phyloP scores from a whole-genome alignment of 1,139 yeast species.

The Pichia sp. region DNA sequence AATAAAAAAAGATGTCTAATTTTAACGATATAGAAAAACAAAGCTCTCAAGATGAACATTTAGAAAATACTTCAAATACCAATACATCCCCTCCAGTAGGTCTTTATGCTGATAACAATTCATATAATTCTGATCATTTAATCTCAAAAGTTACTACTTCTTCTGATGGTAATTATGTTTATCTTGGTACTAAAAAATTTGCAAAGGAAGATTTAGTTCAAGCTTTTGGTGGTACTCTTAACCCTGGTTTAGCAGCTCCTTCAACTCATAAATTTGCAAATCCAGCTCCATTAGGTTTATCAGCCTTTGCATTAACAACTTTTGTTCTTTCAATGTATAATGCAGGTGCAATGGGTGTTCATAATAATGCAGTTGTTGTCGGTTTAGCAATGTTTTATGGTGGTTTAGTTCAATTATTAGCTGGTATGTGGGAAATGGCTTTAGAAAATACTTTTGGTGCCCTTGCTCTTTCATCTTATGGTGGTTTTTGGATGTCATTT shows the following conservation, averaged over 20 bases:
- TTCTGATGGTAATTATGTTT: constrained; percentile 48
- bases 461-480: constrained; percentile 71
- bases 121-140: constrained; percentile 9
- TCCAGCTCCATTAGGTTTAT: constrained; percentile 83
- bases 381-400: constrained; percentile 83
- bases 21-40: constrained; percentile 26
- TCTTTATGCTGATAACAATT: constrained; percentile 13
- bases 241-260: constrained; percentile 57
- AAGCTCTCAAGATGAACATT: constrained; percentile 21
- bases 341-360: constrained; percentile 54
- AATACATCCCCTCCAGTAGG: constrained; percentile 14
- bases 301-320: constrained; percentile 80
- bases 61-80: constrained; percentile 13
- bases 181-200: constrained; percentile 67
- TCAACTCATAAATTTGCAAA: constrained; percentile 73
- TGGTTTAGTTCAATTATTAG: constrained; percentile 67
- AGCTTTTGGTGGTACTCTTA: constrained; percentile 74
- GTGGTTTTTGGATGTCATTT: constrained; percentile 82
- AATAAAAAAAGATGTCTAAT: constrained; percentile 11
- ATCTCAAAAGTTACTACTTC: constrained; percentile 23
- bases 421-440: constrained; percentile 74
- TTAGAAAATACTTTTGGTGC: constrained; percentile 88
- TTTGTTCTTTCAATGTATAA: constrained; percentile 69
- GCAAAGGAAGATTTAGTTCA: constrained; percentile 50
- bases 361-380: constrained; percentile 48